These are phyloP conservation scores for Backusella parvicylindrica DNA, from an alignment of 192 early-diverging fungal species.

Conservation along the genomic window DNA sequence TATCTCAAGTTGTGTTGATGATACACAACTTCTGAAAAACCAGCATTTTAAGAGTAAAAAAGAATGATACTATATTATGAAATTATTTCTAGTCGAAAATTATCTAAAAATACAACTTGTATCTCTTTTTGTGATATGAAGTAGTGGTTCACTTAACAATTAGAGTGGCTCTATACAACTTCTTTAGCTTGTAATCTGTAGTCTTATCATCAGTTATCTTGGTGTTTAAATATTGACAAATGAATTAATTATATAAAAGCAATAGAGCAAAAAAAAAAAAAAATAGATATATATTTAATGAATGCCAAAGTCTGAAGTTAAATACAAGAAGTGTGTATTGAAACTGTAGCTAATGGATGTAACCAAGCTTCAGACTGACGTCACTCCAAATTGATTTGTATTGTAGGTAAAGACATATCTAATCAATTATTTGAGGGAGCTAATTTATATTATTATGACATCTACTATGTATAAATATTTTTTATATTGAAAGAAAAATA, in stretches of 20 bases:
- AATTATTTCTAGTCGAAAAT: no score
- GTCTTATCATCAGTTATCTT: background rate
- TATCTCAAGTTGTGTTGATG: no score
- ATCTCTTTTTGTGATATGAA: no score
- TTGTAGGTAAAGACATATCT: background rate
- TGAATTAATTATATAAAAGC: background rate
- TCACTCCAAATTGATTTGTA: background rate
- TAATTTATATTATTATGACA: background rate
- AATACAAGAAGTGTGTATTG: background rate
- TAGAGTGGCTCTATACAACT: background rate
- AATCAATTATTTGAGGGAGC: background rate
- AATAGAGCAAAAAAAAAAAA: no score
- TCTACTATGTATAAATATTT: background rate
- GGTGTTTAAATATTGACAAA: background rate
- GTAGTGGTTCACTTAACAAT: no score
- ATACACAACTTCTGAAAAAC: no score
- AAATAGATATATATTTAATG: no score
- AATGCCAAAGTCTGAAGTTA: background rate
- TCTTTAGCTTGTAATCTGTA: background rate
- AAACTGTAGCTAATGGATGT: background rate
- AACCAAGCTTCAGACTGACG: background rate
- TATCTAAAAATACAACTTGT: no score
- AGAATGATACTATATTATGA: no score
- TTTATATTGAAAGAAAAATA: background rate
- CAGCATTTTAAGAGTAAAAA: no score